phyloP scores from a whole-genome alignment of 139 green algal genomes.

The Eudorina sp. region DNA sequence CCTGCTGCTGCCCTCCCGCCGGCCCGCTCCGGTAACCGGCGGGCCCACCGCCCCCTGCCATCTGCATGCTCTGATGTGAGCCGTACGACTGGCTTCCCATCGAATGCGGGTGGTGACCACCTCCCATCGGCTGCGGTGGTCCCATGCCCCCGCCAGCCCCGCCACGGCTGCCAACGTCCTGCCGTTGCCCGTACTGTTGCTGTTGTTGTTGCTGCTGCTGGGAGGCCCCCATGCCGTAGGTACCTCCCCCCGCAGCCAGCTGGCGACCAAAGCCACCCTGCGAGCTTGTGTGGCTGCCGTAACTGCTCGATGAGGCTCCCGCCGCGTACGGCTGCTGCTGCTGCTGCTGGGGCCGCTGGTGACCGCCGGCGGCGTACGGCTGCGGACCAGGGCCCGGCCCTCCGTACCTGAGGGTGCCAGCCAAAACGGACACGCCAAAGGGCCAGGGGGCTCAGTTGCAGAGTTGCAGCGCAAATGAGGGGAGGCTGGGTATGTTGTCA shows the following conservation, averaged over 20 bases:
- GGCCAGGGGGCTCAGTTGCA: no score
- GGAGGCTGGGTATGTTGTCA: no score
- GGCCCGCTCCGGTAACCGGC: background rate
- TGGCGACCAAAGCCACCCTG: background rate
- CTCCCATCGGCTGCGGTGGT: background rate
- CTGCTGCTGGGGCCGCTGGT: constrained; percentile 4
- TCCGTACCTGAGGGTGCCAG: background rate
- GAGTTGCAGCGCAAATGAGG: no score
- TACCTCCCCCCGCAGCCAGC: background rate
- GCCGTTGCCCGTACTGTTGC: background rate
- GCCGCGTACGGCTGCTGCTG: background rate
- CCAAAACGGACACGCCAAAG: no score
- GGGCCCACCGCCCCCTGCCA: background rate
- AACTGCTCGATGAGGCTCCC: background rate
- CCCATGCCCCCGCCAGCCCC: constrained; percentile 11
- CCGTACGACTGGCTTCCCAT: background rate
- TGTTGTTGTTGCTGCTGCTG: constrained; percentile 33
- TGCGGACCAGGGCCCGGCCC: background rate
- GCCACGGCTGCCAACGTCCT: constrained; percentile 4
- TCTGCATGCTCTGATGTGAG: background rate
- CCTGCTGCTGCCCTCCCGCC: background rate
- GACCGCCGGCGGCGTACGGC: background rate
- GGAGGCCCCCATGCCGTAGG: background rate
- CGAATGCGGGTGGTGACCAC: background rate
- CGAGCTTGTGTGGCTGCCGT: constrained; percentile 6